Conservation (phyloP, 345 rosid genomes). For the Odontarrhena argentea region DNA sequence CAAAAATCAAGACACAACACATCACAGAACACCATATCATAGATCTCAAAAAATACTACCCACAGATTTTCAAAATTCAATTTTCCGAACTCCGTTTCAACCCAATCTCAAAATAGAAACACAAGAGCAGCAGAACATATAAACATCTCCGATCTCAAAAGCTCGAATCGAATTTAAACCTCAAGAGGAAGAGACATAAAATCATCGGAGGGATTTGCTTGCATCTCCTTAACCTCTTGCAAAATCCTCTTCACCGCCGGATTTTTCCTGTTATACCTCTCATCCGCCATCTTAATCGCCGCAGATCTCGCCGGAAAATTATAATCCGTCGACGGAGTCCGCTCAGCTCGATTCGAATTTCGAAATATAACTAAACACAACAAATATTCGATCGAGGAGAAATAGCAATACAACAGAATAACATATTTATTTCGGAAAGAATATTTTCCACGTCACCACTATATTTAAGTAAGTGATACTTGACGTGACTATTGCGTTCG, state of each 20-base stretch:
- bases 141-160: slow-evolving; percentile 22
- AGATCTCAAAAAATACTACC: slow-evolving; percentile 16
- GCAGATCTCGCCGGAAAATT: slow-evolving; percentile 18
- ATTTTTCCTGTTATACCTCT: slow-evolving; percentile 83
- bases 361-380: no score
- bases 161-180: slow-evolving; percentile 44
- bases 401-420: not conserved
- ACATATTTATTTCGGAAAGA: not conserved
- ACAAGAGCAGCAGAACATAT: not conserved
- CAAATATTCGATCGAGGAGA: no score
- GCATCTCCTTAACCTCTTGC: slow-evolving; percentile 99
- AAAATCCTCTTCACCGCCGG: slow-evolving; percentile 96
- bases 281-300: slow-evolving; percentile 62
- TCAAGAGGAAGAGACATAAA: slow-evolving; percentile 98
- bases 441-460: slow-evolving; percentile 33
- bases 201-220: slow-evolving; percentile 95
- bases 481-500: slow-evolving; percentile 16
- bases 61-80: not conserved
- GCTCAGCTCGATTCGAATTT: slow-evolving; percentile 8
- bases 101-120: slow-evolving; percentile 20
- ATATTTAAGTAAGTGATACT: slow-evolving; percentile 4
- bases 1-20: not conserved
- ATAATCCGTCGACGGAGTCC: slow-evolving; percentile 21
- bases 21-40: slow-evolving; percentile 3
- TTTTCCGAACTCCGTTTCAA: not conserved